Percentiles rank a stretch among this genome's conserved stretches.
Conservation (phyloP, 129 eudicot genomes). For the Helichrysum umbraculigerum region DNA sequence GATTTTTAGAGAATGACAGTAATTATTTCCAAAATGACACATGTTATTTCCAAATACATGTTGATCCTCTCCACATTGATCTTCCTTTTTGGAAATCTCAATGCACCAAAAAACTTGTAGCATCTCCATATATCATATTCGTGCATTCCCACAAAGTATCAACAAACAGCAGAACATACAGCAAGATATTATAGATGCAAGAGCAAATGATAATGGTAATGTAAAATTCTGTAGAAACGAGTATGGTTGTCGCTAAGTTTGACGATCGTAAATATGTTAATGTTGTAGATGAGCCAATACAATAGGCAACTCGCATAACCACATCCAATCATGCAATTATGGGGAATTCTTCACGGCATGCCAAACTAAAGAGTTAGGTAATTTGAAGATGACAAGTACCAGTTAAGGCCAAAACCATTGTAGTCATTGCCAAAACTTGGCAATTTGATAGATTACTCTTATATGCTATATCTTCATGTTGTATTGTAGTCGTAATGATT, state of each 20-base stretch:
- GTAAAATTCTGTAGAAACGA: not conserved
- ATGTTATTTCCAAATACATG: not conserved
- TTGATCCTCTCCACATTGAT: not conserved
- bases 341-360: constrained; percentile 22
- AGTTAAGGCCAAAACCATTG: constrained; percentile 8
- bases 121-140: constrained; percentile 10
- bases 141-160: constrained; percentile 9
- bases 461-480: no score
- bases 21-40: constrained; percentile 19
- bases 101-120: constrained; percentile 20
- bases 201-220: not conserved
- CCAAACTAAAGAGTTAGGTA: constrained; percentile 29
- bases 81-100: constrained; percentile 19
- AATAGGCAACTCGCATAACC: constrained; percentile 3
- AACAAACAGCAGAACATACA: constrained; percentile 8
- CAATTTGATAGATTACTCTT: not conserved
- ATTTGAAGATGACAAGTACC: constrained; percentile 15
- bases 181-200: not conserved
- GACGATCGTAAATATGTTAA: not conserved
- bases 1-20: not conserved
- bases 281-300: not conserved
- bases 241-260: not conserved
- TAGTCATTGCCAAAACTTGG: constrained; percentile 1
- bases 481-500: not conserved
- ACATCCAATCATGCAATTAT: constrained; percentile 12